Percentiles rank a stretch among this genome's conserved stretches.
Evolutionary conservation across 768 basidiomycete species (phyloP).

Genomic region (Panaeolus papilionaceus): DNA sequence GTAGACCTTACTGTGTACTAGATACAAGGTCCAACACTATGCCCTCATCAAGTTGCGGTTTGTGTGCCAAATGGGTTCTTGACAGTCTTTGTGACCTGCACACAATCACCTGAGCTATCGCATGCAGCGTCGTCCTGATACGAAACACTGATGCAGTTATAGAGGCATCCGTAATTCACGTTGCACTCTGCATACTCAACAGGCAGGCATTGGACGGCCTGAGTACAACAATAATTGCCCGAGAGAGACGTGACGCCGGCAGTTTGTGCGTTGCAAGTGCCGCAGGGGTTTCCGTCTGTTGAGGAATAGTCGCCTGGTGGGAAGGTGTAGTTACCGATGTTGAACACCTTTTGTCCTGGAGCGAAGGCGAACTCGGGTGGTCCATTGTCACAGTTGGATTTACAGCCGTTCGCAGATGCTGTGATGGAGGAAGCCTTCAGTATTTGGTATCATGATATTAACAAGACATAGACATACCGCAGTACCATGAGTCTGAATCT

Average conservation of each 20-base stretch:
- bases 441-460: neutral
- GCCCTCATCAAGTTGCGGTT: neutral
- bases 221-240: constrained; percentile 1
- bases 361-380: neutral
- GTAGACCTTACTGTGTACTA: too few species aligned
- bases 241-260: neutral
- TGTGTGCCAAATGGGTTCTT: neutral
- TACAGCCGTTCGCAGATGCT: constrained; percentile 1
- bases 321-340: neutral
- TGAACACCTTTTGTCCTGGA: neutral
- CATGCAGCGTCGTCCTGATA: neutral
- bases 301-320: constrained; percentile 1
- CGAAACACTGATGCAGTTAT: neutral
- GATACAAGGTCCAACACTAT: too few species aligned
- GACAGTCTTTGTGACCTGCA: neutral
- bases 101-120: neutral
- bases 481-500: neutral
- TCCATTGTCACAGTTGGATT: neutral
- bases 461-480: neutral
- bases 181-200: constrained; percentile 1
- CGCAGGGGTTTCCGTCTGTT: neutral
- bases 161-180: constrained; percentile 1
- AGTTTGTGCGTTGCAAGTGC: neutral
- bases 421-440: neutral
- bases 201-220: constrained; percentile 2